phyloP scores from a whole-genome alignment of 1,284 basidiomycete species.

The Pyrrhoderma lamaoense region DNA sequence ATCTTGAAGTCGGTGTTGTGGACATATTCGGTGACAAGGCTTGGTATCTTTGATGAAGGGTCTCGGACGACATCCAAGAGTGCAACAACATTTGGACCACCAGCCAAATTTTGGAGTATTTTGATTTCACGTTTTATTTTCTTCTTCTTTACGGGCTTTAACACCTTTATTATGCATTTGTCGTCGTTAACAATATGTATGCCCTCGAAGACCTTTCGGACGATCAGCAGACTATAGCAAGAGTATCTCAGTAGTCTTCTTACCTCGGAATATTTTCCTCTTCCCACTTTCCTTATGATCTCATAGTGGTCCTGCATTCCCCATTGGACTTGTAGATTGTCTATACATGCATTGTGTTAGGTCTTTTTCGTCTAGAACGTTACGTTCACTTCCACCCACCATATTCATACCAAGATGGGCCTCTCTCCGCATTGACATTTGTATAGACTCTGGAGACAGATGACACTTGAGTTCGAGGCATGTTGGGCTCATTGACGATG shows the following conservation, averaged over 20 bases:
- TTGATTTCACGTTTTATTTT: slow-evolving; percentile 94
- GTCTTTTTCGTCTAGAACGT: slow-evolving; percentile 1
- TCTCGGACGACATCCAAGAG: slow-evolving; percentile 84
- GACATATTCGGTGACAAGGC: slow-evolving; percentile 81
- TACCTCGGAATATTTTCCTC: slow-evolving; percentile 76
- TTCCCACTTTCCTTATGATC: slow-evolving; percentile 70
- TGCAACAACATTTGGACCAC: slow-evolving; percentile 80
- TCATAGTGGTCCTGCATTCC: slow-evolving; percentile 75
- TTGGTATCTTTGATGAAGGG: slow-evolving; percentile 66
- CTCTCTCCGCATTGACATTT: slow-evolving; percentile 39
- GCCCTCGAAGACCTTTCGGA: slow-evolving; percentile 73
- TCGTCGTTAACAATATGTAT: slow-evolving; percentile 75
- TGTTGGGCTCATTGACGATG: slow-evolving; percentile 22
- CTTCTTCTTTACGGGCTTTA: slow-evolving; percentile 88
- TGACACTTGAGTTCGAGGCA: slow-evolving; percentile 11
- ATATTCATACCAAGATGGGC: slow-evolving; percentile 45
- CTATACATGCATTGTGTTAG: slow-evolving; percentile 29
- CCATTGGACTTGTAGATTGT: slow-evolving; percentile 70
- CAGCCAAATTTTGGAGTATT: slow-evolving; percentile 80
- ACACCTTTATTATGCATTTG: slow-evolving; percentile 81
- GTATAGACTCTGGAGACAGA: slow-evolving; percentile 43
- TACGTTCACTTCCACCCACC: slow-evolving; percentile 28
- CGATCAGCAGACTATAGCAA: slow-evolving; percentile 1
- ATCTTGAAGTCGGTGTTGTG: slow-evolving; percentile 83
- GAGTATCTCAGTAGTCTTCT: slow-evolving; percentile 10